Evolutionary conservation across 345 rosid species (phyloP).

Genomic region (Gossypium sturtianum): DNA sequence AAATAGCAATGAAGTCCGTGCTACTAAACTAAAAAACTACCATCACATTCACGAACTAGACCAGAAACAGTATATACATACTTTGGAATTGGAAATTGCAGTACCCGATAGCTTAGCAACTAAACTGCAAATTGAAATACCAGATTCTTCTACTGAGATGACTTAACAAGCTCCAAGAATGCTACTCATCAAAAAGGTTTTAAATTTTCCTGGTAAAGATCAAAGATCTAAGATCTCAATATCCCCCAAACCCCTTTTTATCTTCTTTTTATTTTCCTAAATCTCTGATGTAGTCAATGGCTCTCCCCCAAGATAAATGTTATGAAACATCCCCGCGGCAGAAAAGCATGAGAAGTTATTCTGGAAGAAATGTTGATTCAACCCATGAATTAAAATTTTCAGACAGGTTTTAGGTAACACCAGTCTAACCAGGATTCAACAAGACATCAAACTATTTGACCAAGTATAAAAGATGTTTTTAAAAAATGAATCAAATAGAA

Average conservation of each 20-base stretch:
- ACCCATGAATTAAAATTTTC: background rate
- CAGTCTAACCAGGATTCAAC: background rate
- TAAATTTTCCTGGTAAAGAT: background rate
- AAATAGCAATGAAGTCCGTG: background rate
- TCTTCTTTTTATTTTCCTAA: background rate
- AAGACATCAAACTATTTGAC: background rate
- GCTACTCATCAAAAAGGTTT: background rate
- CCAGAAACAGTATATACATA: background rate
- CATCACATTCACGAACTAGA: background rate
- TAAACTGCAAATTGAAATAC: background rate
- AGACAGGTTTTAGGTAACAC: conserved; percentile 3
- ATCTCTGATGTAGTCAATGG: background rate
- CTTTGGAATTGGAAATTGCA: background rate
- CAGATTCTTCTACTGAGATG: background rate
- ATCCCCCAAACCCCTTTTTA: background rate
- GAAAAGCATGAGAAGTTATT: background rate
- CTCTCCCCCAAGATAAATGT: background rate
- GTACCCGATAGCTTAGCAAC: background rate
- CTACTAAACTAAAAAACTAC: background rate
- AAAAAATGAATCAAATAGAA: background rate
- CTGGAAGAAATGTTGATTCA: background rate
- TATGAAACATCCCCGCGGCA: background rate
- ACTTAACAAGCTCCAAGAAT: background rate
- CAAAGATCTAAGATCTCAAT: background rate
- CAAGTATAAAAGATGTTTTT: too few species aligned